phyloP scores from a whole-genome alignment of 768 basidiomycete species.

The Mycena rebaudengoi region DNA sequence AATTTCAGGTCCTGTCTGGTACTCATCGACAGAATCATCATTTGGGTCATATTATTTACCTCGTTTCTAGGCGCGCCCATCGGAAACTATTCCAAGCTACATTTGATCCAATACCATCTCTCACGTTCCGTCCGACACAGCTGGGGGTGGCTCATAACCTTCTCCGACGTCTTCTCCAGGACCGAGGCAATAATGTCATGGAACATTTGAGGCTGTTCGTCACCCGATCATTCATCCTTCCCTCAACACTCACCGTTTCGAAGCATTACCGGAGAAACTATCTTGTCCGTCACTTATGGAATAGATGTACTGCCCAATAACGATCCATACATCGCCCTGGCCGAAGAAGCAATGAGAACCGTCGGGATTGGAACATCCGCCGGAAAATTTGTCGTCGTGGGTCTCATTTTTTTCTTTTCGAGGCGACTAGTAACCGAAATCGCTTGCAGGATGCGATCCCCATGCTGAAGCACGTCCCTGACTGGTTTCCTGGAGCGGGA shows the following conservation, averaged over 20 bases:
- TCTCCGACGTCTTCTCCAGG: constrained; percentile 37
- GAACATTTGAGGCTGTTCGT: constrained; percentile 37
- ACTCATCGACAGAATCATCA: not conserved
- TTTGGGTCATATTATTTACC: not conserved
- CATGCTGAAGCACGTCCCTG: not conserved
- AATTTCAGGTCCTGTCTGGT: constrained; percentile 29
- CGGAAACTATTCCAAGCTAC: constrained; percentile 41
- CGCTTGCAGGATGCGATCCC: constrained; percentile 7
- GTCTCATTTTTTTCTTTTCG: not conserved
- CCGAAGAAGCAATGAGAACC: constrained; percentile 40
- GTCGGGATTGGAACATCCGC: constrained; percentile 40
- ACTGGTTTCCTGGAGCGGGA: constrained; percentile 1
- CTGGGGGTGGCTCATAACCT: constrained; percentile 38
- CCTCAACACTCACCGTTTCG: not conserved
- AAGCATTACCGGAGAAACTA: constrained; percentile 40
- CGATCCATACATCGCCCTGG: constrained; percentile 45
- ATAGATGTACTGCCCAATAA: constrained; percentile 39
- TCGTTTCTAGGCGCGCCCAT: constrained; percentile 40
- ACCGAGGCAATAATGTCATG: constrained; percentile 42
- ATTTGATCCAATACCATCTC: constrained; percentile 36
- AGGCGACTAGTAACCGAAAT: not conserved
- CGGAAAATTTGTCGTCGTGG: constrained; percentile 42
- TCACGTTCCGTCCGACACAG: constrained; percentile 35
- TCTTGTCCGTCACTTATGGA: constrained; percentile 49
- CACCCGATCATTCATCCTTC: too few relatives aligned